Evolutionary conservation across 345 rosid genomes (phyloP).

Genomic region (Lagerstroemia speciosa): DNA sequence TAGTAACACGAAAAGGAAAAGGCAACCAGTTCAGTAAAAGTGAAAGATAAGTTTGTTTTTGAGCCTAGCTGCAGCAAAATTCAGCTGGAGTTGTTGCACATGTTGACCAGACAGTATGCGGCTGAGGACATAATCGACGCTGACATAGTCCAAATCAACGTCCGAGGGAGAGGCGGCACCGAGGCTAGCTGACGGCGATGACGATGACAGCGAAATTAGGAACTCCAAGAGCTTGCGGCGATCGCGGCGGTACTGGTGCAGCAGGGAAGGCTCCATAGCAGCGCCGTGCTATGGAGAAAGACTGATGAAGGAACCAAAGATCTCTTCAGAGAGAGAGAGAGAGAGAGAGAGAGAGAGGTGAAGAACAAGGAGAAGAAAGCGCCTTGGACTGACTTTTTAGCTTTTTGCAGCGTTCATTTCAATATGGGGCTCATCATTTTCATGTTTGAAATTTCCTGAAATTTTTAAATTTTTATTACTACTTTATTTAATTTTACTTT

Average conservation of each 20-base stretch:
- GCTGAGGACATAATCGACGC: slow-evolving; percentile 63
- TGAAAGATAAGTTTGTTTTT: background rate
- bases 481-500: too few relatives aligned
- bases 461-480: too few relatives aligned
- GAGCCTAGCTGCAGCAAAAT: background rate
- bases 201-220: slow-evolving; percentile 57
- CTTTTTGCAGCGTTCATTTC: background rate
- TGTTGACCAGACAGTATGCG: slow-evolving; percentile 59
- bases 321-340: too few relatives aligned
- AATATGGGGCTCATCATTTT: background rate
- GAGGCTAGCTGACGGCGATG: slow-evolving; percentile 46
- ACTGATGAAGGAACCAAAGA: background rate
- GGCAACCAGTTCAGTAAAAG: background rate
- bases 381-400: background rate
- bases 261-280: slow-evolving; percentile 20
- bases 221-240: slow-evolving; percentile 83
- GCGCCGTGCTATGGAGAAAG: background rate
- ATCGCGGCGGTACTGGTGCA: slow-evolving; percentile 70
- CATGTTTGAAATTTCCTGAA: too few relatives aligned
- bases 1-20: slow-evolving; percentile 14
- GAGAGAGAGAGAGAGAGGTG: background rate
- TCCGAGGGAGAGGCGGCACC: slow-evolving; percentile 31
- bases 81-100: background rate
- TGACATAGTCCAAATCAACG: slow-evolving; percentile 54
- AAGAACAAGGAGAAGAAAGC: background rate